These are phyloP conservation scores for barrel medic (Medicago truncatula) DNA, from an alignment of 306 rosid species.

Conservation along the genomic window DNA sequence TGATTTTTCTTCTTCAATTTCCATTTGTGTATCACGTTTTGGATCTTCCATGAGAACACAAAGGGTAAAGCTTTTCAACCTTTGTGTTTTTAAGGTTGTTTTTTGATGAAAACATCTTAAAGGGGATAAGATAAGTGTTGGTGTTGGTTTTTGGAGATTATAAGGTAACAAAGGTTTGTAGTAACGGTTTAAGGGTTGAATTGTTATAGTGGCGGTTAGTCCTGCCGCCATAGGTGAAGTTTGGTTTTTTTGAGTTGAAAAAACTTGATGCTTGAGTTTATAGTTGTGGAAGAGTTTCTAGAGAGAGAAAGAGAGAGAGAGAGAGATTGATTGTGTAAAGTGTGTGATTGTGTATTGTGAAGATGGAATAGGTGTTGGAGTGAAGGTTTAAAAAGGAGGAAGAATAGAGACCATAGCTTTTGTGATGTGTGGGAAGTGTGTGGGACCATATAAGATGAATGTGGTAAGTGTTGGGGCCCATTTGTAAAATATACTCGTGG, in stretches of 20 bases:
- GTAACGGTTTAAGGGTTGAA: slow-evolving; percentile 58
- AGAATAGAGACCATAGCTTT: neutral
- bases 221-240: slow-evolving; percentile 75
- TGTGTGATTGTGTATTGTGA: neutral
- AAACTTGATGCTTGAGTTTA: neutral
- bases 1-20: slow-evolving; percentile 31
- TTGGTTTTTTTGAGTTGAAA: neutral
- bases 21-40: slow-evolving; percentile 52
- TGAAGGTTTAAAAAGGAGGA: slow-evolving; percentile 8
- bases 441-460: neutral
- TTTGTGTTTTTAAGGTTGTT: slow-evolving; percentile 39
- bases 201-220: slow-evolving; percentile 59
- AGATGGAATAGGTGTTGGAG: neutral
- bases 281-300: neutral
- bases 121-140: slow-evolving; percentile 49
- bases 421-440: neutral
- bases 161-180: slow-evolving; percentile 28
- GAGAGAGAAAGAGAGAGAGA: neutral
- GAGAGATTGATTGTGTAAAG: neutral
- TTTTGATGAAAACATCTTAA: slow-evolving; percentile 40
- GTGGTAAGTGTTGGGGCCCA: neutral
- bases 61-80: slow-evolving; percentile 55
- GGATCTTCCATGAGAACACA: slow-evolving; percentile 75
- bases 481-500: neutral
- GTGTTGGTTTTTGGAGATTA: slow-evolving; percentile 43